Conservation (phyloP, 257 asterid species). For the Scutellaria barbata region DNA sequence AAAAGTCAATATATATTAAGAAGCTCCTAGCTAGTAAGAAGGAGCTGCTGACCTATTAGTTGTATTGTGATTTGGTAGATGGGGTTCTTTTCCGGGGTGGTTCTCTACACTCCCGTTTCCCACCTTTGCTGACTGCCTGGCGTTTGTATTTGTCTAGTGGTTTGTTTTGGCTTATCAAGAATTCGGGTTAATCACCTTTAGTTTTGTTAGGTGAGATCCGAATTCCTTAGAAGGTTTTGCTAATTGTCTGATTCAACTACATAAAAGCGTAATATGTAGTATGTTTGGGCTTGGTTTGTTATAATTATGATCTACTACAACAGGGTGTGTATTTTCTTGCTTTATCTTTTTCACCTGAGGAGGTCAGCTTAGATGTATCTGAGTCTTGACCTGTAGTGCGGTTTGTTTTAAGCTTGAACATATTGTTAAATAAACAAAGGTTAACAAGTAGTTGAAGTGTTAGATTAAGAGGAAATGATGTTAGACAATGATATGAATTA, state of each 20-base stretch:
- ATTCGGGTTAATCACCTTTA: conserved; percentile 52
- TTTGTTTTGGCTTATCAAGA: conserved; percentile 40
- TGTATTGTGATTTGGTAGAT: conserved; percentile 40
- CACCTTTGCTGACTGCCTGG: conserved; percentile 34
- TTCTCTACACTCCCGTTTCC: conserved; percentile 33
- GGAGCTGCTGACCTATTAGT: conserved; percentile 53
- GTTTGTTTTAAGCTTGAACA: conserved; percentile 1
- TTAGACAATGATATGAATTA: conserved; percentile 20
- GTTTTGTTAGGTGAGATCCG: conserved; percentile 61
- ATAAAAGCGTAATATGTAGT: conserved; percentile 32
- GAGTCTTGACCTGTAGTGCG: conserved; percentile 24
- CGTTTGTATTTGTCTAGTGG: conserved; percentile 39
- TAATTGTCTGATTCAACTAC: conserved; percentile 37
- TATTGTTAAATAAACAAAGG: neutral
- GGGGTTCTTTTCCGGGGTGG: conserved; percentile 41
- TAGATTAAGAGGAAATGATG: conserved; percentile 1
- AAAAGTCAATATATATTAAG: conserved; percentile 29
- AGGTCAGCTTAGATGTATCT: conserved; percentile 27
- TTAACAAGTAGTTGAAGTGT: neutral
- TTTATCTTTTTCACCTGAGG: conserved; percentile 33
- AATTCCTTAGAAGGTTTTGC: conserved; percentile 43
- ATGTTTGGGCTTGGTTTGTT: conserved; percentile 42
- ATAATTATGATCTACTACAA: conserved; percentile 5
- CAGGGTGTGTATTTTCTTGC: conserved; percentile 14
- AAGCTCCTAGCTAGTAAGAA: conserved; percentile 51